Evolutionary conservation across 106 monocot species (phyloP).

Genomic region (Acanthochlamys bracteata): DNA sequence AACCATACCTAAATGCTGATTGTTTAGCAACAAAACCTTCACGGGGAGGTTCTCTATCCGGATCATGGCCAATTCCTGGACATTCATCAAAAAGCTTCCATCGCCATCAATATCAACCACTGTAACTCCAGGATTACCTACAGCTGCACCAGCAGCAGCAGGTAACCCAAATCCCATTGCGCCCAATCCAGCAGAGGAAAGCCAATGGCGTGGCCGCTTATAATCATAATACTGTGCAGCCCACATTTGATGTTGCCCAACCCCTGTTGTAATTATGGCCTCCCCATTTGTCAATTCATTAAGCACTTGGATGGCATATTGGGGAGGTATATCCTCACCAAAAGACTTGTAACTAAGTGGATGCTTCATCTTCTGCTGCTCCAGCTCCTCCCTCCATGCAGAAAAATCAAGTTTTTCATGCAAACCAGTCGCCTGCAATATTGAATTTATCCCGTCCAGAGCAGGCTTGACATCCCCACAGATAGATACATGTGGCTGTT

Average conservation of each 20-base stretch:
- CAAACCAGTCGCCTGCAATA: slow-evolving; percentile 22
- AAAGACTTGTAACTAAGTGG: slow-evolving; percentile 66
- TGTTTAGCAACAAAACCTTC: slow-evolving; percentile 77
- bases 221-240: slow-evolving; percentile 77
- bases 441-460: slow-evolving; percentile 47
- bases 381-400: slow-evolving; percentile 61
- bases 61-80: slow-evolving; percentile 79
- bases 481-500: slow-evolving; percentile 80
- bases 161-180: slow-evolving; percentile 97
- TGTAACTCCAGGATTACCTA: slow-evolving; percentile 65
- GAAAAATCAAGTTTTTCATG: slow-evolving; percentile 44
- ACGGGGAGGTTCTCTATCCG: slow-evolving; percentile 72
- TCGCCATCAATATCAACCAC: slow-evolving; percentile 91
- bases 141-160: slow-evolving; percentile 89
- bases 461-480: slow-evolving; percentile 71
- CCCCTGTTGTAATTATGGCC: slow-evolving; percentile 77
- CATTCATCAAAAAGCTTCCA: slow-evolving; percentile 89
- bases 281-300: slow-evolving; percentile 75
- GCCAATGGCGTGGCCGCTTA: slow-evolving; percentile 60
- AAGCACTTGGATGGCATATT: slow-evolving; percentile 71
- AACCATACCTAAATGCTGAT: slow-evolving; percentile 96
- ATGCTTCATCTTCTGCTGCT: slow-evolving; percentile 45
- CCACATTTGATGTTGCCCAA: slow-evolving; percentile 99
- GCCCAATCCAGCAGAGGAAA: slow-evolving; percentile 72
- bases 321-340: slow-evolving; percentile 65